Base-by-base conservation (phyloP, 2,329 filamentous ascomycete species). In the Exophiala alcalophila region DNA sequence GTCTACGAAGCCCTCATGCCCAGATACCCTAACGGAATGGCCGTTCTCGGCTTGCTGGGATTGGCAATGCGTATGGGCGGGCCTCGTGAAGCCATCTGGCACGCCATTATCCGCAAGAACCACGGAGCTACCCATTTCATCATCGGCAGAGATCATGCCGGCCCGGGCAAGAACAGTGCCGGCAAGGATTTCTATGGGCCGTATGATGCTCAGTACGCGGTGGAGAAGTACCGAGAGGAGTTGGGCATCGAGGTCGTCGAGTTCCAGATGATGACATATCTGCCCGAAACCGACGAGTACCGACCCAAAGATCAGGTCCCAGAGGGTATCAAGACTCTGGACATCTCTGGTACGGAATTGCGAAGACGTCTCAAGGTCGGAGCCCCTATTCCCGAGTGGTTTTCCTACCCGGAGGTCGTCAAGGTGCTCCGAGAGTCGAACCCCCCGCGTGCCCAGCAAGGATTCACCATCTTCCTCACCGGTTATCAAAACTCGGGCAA, bases 51-150 rank as follows among this genome's bases (percentile, higher is more conserved):
- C 69, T 86, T 98, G 28, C 79, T 98, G 40, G 90, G 90, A 46
- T 78, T 98, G 54, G 92, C 92, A 60, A 98, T 98, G 92, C 86
- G 92, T 65, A 98, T 98, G 92, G 92, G 89, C 63, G 92, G 92
- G 60, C 92, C 92, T 53, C 87, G 92, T 57, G 92, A 98, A 76
- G 92, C 92, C 57, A 89, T 98, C 72, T 98, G 92, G 92, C 92
- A 98, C 76, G 92, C 92, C 63, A 95, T 98, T 62, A 98, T 98
- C 77, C 89, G 92, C 65, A 98, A 97, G 83, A 98, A 98, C 72
- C 90, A 96, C 73, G 92, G 92, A 61, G 89, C 91, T 33, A 97
- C 92, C 11, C 92, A 98, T 78, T 98, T 98, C 77, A 98, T 98
- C 60, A 90, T 98, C 55, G 92, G 92, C 49, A 88, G 92, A 73